phyloP scores from a whole-genome alignment of 129 eudicot genomes.

The Rutidosis leptorrhynchoides region DNA sequence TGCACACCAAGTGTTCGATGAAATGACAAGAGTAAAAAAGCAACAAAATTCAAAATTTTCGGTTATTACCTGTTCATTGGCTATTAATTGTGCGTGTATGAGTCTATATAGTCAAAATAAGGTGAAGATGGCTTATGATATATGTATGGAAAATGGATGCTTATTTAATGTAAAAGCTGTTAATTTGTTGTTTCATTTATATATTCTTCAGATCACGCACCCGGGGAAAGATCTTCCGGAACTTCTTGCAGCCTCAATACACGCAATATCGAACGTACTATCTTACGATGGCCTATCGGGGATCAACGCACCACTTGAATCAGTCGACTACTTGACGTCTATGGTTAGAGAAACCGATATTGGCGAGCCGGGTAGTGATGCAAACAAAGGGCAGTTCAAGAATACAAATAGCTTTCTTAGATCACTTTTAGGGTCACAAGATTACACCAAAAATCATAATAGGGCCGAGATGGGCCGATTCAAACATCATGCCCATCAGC shows the following conservation, averaged over 20 bases:
- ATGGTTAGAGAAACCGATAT: constrained; percentile 56
- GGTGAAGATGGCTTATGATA: background rate
- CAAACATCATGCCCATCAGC: background rate
- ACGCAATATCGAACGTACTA: constrained; percentile 59
- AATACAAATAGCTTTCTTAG: constrained; percentile 30
- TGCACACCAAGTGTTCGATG: no score
- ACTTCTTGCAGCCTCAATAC: constrained; percentile 55
- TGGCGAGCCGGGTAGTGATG: constrained; percentile 30
- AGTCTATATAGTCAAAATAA: no score
- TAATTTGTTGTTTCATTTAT: background rate
- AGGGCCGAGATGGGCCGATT: background rate
- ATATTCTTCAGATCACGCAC: constrained; percentile 52
- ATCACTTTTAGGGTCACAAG: constrained; percentile 30
- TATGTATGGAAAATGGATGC: background rate
- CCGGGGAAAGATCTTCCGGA: constrained; percentile 71
- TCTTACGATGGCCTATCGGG: constrained; percentile 79
- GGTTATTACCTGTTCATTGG: background rate
- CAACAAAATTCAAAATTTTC: no score
- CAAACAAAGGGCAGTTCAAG: constrained; percentile 11
- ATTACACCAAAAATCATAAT: background rate
- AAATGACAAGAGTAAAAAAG: no score
- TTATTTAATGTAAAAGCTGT: background rate
- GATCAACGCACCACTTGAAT: constrained; percentile 36
- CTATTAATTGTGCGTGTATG: background rate
- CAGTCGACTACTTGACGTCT: constrained; percentile 50